Evolutionary conservation across 768 basidiomycete species (phyloP), one percentile per base, ranked within the genome.

Genomic region (Auricularia cornea): DNA sequence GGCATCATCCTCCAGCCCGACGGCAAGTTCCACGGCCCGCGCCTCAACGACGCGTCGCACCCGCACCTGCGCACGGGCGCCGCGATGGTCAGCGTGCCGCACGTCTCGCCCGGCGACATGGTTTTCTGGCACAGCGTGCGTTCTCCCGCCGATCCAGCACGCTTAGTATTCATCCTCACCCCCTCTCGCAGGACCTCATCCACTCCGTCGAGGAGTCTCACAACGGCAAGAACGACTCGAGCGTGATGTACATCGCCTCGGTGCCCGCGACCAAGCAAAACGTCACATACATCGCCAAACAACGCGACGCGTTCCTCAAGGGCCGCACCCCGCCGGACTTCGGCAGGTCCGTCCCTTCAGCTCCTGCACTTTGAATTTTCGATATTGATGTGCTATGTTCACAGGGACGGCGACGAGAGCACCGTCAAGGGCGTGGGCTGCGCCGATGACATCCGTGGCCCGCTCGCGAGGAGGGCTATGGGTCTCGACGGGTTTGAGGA

Each of bases 171-270:
- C n/a, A n/a, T n/a, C n/a, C n/a, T n/a, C n/a, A n/a, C n/a, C n/a
- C n/a, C n/a, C n/a, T n/a, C n/a, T n/a, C n/a, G 35, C 41, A 59
- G 35, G 84, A 85, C 66, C 72, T 76, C 11, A 77, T 84, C 12
- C 84, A 86, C 68, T 79, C 83, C 3, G 85, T 85, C 8, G 84
- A 85, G 68, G 62, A 66, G 51, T 78, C 83, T 62, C 85, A 88
- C 69, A 78, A 72, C 0, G 86, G 87, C 10, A 51, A 38, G 16
- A 60, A 32, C 35, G 66, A 67, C 64, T 62, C 60, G 4, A 61
- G 59, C 30, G 89, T 90, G 56, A 88, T 91, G 84, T 92, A 92
- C 66, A 91, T 91, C 60, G 85, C 86, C 1, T 84, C 89, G 5
- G 83, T 87, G 11, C 89, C 88, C 0, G 75, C 81, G 62, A 90